These are phyloP conservation scores for Leishmania amazonensis DNA, from an alignment of 208 protist genomes.

Conservation along the genomic window DNA sequence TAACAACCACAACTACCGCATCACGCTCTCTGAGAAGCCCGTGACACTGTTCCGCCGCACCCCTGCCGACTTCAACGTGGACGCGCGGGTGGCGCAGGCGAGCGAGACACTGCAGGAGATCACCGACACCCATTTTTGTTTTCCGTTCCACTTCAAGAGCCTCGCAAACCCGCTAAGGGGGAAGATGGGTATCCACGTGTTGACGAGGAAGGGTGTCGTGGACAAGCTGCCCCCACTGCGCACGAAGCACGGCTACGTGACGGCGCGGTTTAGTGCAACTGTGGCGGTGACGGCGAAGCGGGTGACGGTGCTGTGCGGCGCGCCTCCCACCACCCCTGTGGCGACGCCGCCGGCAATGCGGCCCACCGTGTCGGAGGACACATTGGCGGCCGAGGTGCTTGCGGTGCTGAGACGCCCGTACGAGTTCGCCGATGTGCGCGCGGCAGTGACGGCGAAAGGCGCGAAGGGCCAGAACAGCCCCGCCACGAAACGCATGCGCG, in stretches of 20 bases:
- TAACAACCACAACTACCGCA: slow-evolving; percentile 55
- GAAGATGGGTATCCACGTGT: slow-evolving; percentile 69
- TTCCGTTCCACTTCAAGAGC: slow-evolving; percentile 81
- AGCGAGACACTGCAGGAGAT: slow-evolving; percentile 66
- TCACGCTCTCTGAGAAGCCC: slow-evolving; percentile 42
- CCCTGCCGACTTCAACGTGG: slow-evolving; percentile 55
- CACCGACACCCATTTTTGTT: slow-evolving; percentile 69
- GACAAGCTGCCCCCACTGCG: slow-evolving; percentile 64
- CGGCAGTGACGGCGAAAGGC: slow-evolving; percentile 22
- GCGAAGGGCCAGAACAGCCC: slow-evolving; percentile 27
- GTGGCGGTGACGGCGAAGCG: slow-evolving; percentile 74
- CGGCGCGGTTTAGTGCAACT: slow-evolving; percentile 80
- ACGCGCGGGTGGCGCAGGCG: slow-evolving; percentile 65
- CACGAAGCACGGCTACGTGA: slow-evolving; percentile 61
- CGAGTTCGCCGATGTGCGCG: slow-evolving; percentile 42
- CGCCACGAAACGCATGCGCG: slow-evolving; percentile 30
- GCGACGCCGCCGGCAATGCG: slow-evolving; percentile 32
- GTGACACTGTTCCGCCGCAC: slow-evolving; percentile 74
- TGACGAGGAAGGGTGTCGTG: slow-evolving; percentile 63
- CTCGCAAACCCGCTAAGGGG: slow-evolving; percentile 61
- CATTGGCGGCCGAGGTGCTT: slow-evolving; percentile 42
- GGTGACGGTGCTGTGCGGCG: slow-evolving; percentile 77
- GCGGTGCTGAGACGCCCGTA: slow-evolving; percentile 44
- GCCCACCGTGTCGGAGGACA: slow-evolving; percentile 36
- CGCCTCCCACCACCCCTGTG: slow-evolving; percentile 45